These are phyloP conservation scores for Tetraselmis chui DNA, from an alignment of 139 green algal genomes.

Conservation along the genomic window DNA sequence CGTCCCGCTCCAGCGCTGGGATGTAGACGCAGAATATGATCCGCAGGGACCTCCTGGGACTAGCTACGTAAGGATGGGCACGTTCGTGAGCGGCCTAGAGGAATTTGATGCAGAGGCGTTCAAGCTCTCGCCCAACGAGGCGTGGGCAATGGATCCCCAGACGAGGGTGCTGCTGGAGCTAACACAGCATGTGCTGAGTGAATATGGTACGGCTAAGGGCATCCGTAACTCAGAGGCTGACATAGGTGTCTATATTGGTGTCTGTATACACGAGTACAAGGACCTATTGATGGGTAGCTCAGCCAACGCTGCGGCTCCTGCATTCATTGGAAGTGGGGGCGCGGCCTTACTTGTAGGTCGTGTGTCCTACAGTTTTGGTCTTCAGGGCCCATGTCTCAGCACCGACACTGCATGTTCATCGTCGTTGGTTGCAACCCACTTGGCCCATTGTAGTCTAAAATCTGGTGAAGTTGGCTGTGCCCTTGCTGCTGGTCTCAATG, in stretches of 20 bases:
- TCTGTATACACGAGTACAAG: slow-evolving; percentile 41
- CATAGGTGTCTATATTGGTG: slow-evolving; percentile 33
- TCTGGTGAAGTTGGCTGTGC: slow-evolving; percentile 9
- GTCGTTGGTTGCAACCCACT: slow-evolving; percentile 41
- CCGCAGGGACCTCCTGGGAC: slow-evolving; percentile 24
- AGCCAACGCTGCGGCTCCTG: slow-evolving; percentile 5
- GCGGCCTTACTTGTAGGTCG: slow-evolving; percentile 37
- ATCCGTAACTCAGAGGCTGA: not conserved
- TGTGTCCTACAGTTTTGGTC: slow-evolving; percentile 48
- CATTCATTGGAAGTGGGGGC: slow-evolving; percentile 27
- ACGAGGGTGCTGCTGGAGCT: slow-evolving; percentile 74
- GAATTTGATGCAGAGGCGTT: slow-evolving; percentile 69
- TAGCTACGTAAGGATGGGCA: slow-evolving; percentile 45
- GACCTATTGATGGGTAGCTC: slow-evolving; percentile 1
- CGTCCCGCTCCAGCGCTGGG: slow-evolving; percentile 24
- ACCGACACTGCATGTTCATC: slow-evolving; percentile 55
- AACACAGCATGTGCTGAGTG: slow-evolving; percentile 17
- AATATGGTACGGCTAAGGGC: not conserved
- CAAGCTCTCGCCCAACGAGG: slow-evolving; percentile 57
- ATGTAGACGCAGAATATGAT: slow-evolving; percentile 23
- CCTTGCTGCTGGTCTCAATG: slow-evolving; percentile 42
- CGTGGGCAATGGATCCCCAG: slow-evolving; percentile 75
- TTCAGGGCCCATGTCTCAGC: slow-evolving; percentile 37
- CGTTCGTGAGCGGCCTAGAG: slow-evolving; percentile 50
- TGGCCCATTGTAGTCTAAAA: slow-evolving; percentile 21